Conservation (phyloP, 257 asterid genomes). For the Petunia axillaris region DNA sequence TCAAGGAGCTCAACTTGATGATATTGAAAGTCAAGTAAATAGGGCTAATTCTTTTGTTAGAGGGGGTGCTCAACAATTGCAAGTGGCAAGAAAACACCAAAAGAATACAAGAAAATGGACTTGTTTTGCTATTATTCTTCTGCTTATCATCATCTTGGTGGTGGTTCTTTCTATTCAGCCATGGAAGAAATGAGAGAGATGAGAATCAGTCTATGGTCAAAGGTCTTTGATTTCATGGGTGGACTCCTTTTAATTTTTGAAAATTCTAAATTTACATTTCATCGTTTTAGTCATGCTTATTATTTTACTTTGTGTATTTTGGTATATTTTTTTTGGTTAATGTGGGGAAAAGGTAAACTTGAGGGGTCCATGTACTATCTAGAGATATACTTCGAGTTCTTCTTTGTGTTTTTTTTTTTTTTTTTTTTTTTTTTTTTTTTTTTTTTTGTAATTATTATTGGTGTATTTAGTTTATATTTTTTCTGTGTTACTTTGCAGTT, state of each 20-base stretch:
- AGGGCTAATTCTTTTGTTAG: constrained; percentile 45
- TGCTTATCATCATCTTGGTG: constrained; percentile 40
- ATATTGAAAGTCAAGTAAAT: constrained; percentile 43
- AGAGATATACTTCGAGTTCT: too few species aligned
- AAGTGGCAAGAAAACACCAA: constrained; percentile 34
- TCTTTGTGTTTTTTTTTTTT: too few species aligned
- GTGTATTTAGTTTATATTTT: too few species aligned
- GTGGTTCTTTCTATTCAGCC: constrained; percentile 28
- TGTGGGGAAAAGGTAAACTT: too few species aligned
- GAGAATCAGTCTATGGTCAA: background rate
- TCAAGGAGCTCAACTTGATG: constrained; percentile 47
- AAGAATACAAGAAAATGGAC: constrained; percentile 48
- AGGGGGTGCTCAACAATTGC: constrained; percentile 26
- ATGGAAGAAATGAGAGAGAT: too few species aligned
- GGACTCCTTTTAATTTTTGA: background rate
- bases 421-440: too few species aligned
- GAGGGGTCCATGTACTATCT: too few species aligned
- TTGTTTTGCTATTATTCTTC: constrained; percentile 39
- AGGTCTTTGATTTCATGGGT: background rate
- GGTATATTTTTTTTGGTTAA: background rate
- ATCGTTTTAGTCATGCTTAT: too few species aligned
- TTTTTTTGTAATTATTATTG: too few species aligned
- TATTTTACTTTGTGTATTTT: background rate
- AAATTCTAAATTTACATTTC: background rate
- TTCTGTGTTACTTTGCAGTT: too few species aligned